phyloP scores from a whole-genome alignment of 1,284 basidiomycete genomes.

The Marasmius oreades region DNA sequence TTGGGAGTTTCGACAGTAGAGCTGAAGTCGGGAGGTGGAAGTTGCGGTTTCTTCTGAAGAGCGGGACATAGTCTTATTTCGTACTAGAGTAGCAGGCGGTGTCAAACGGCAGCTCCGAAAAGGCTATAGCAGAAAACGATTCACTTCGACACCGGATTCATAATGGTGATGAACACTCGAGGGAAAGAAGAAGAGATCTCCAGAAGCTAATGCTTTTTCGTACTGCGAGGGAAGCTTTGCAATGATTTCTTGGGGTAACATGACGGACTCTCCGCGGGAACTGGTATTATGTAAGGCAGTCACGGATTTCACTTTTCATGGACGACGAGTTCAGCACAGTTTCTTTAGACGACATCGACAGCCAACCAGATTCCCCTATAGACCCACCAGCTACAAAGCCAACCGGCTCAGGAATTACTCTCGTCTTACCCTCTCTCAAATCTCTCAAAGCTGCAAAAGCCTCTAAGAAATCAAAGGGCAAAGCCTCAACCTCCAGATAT shows the following conservation, averaged over 20 bases:
- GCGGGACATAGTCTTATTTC: slow-evolving; percentile 80
- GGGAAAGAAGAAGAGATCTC: slow-evolving; percentile 75
- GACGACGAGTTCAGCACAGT: slow-evolving; percentile 11
- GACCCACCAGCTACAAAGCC: slow-evolving; percentile 5
- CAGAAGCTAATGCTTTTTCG: slow-evolving; percentile 56
- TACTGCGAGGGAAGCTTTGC: slow-evolving; percentile 55
- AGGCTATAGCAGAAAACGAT: slow-evolving; percentile 15
- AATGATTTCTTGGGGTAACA: slow-evolving; percentile 53
- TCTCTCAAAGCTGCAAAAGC: slow-evolving; percentile 36
- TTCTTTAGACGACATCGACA: slow-evolving; percentile 14
- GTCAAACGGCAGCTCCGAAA: neutral
- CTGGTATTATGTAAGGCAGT: neutral
- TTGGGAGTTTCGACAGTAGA: slow-evolving; percentile 24
- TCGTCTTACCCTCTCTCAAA: slow-evolving; percentile 49
- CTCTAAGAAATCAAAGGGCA: slow-evolving; percentile 33
- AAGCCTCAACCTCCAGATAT: slow-evolving; percentile 25
- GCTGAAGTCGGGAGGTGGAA: slow-evolving; percentile 42
- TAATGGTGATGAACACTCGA: slow-evolving; percentile 59
- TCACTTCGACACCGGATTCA: slow-evolving; percentile 63
- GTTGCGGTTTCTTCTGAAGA: slow-evolving; percentile 68
- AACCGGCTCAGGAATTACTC: slow-evolving; percentile 29
- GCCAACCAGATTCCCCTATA: slow-evolving; percentile 8
- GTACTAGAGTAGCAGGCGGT: slow-evolving; percentile 47
- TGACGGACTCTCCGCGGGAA: slow-evolving; percentile 13
- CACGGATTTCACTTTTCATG: slow-evolving; percentile 1